phyloP scores from a whole-genome alignment of 352 stramenopile species.

The Pythium sukuiense region DNA sequence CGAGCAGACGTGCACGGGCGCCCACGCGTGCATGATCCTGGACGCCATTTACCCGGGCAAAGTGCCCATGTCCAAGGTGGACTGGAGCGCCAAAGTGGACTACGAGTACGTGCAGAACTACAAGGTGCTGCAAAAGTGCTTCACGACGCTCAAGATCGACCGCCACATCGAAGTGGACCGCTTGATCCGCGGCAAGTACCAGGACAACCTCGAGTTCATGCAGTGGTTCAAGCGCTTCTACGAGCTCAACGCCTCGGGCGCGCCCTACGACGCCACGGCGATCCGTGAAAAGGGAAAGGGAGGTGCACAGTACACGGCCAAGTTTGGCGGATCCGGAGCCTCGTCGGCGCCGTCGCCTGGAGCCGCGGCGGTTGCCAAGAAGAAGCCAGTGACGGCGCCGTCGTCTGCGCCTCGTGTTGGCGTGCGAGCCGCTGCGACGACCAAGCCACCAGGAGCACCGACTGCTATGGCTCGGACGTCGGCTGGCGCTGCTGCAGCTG shows the following conservation, averaged over 20 bases:
- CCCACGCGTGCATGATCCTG: conserved; percentile 97
- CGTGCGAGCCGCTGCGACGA: conserved; percentile 15
- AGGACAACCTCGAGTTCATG: conserved; percentile 99
- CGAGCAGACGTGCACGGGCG: conserved; percentile 96
- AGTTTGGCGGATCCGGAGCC: conserved; percentile 47
- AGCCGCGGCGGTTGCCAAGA: conserved; percentile 33
- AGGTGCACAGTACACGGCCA: conserved; percentile 74
- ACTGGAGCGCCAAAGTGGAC: conserved; percentile 96
- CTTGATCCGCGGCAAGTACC: conserved; percentile 98
- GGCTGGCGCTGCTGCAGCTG: conserved; percentile 13
- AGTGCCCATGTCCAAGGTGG: conserved; percentile 96
- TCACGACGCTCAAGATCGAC: conserved; percentile 95
- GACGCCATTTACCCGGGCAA: conserved; percentile 94
- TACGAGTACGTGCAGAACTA: conserved; percentile 99
- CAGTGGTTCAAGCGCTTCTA: conserved; percentile 97
- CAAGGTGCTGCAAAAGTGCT: conserved; percentile 98
- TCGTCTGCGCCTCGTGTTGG: conserved; percentile 29
- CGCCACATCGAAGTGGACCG: conserved; percentile 97
- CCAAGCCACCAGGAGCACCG: conserved; percentile 50
- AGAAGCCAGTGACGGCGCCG: conserved; percentile 35
- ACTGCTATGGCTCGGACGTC: conserved; percentile 32
- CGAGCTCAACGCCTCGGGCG: conserved; percentile 78
- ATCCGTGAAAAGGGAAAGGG: conserved; percentile 95
- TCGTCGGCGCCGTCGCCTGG: conserved; percentile 32
- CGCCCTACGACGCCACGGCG: conserved; percentile 93